Evolutionary conservation across 2,329 filamentous ascomycete genomes (phyloP).

Genomic region (Alternaria longipes): DNA sequence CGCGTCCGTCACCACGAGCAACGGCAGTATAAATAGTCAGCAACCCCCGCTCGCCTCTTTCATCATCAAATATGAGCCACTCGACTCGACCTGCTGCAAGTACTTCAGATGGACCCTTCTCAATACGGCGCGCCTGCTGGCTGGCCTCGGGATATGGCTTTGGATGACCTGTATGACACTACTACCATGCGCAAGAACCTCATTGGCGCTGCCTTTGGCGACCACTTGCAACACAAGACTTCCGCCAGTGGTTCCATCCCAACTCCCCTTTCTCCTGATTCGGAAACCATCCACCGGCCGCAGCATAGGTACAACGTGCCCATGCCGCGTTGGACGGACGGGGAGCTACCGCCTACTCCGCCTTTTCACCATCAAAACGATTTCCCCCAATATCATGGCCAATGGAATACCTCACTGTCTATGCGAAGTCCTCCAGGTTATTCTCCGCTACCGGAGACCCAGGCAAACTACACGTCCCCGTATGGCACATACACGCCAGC

Average conservation of each 20-base stretch:
- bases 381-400: background rate
- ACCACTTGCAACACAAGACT: background rate
- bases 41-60: background rate
- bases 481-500: background rate
- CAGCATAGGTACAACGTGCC: background rate
- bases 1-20: constrained; percentile 12
- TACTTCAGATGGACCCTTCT: constrained; percentile 13
- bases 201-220: background rate
- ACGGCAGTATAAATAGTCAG: constrained; percentile 9
- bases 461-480: background rate
- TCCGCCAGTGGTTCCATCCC: constrained; percentile 3
- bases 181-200: background rate
- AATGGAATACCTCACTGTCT: background rate
- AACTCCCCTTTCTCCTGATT: constrained; percentile 1
- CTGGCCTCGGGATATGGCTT: background rate
- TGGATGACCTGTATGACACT: constrained; percentile 9
- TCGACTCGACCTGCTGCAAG: constrained; percentile 2
- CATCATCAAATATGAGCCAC: constrained; percentile 2
- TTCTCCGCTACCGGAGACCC: too few species aligned
- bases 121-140: constrained; percentile 4
- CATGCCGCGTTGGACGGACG: background rate
- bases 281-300: background rate
- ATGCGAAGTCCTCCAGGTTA: background rate
- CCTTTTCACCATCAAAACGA: constrained; percentile 10
- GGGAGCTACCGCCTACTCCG: constrained; percentile 6